A percentile compares a stretch with the other conserved stretches of the same genome.
Evolutionary conservation across 2,329 filamentous ascomycete species (phyloP).

Genomic region (Fusarium penzigii): DNA sequence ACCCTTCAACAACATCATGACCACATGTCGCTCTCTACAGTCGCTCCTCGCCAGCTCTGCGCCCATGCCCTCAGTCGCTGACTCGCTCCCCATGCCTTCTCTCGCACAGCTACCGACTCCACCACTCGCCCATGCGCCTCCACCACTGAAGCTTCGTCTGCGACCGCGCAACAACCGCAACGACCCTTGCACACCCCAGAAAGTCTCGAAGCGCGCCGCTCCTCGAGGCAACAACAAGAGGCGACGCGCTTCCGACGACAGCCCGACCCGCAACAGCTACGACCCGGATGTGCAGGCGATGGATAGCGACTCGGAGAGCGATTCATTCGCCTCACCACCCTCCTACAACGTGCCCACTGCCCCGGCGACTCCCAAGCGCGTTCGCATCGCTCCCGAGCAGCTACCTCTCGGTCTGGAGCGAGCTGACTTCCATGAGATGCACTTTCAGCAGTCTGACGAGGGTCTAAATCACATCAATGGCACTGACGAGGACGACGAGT

Average conservation of each 20-base stretch:
- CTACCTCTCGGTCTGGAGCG: constrained; percentile 61
- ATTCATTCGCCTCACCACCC: constrained; percentile 16
- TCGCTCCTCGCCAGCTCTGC: constrained; percentile 51
- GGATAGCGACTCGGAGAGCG: constrained; percentile 41
- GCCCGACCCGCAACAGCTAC: constrained; percentile 45
- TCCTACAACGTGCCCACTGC: constrained; percentile 23
- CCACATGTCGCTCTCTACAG: constrained; percentile 62
- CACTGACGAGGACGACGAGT: constrained; percentile 48
- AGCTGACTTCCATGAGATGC: constrained; percentile 54
- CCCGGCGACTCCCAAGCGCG: constrained; percentile 60
- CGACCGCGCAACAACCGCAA: constrained; percentile 44
- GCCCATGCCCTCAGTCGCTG: constrained; percentile 35
- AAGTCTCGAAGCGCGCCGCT: constrained; percentile 53
- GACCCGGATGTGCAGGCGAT: no score
- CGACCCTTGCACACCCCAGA: constrained; percentile 40
- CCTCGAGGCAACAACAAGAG: constrained; percentile 56
- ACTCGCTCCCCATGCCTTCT: constrained; percentile 33
- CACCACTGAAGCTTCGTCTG: constrained; percentile 57
- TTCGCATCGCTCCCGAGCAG: constrained; percentile 60
- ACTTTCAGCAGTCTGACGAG: constrained; percentile 31
- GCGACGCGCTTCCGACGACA: constrained; percentile 49
- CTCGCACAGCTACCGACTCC: constrained; percentile 53
- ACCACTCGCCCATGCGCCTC: constrained; percentile 52
- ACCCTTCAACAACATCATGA: constrained; percentile 56
- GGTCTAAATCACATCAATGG: constrained; percentile 43